Base-by-base conservation (phyloP, 2,329 filamentous ascomycete genomes). In the Clarireedia homoeocarpa region DNA sequence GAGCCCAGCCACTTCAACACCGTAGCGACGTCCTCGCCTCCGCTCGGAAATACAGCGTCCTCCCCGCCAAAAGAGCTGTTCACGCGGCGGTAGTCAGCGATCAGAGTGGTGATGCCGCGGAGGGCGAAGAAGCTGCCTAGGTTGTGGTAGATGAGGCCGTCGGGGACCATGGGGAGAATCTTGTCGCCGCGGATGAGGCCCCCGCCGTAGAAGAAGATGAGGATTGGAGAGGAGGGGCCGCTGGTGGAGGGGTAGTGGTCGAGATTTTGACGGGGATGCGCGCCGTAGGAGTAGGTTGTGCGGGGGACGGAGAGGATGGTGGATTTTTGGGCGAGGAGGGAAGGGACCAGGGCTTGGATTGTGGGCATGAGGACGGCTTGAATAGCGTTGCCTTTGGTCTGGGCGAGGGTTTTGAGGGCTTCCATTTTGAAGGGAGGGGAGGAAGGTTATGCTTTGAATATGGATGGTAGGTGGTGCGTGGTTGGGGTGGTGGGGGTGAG, bases 191-290 rank as follows among this genome's bases (percentile, higher is more conserved):
- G 27, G 14, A 60, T 58, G 4, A 68, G 45, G 5, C 66, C 67
- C 10, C 67, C 67, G 5, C 67, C 66, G 46, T 69, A 65, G 39
- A 67, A 55, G 55, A 62, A 70, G 24, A 69, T 51, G 2, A 69
- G 56, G 27, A 69, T 66, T 15, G 65, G 55, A 4, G 56, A 45
- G 5, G 51, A n/a, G 12, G 59, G 46, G 3, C 52, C 15, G n/a
- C 14, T 30, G 30, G n/a, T 17, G 6, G 65, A 58, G 12, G 51
- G 40, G 36, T 68, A 69, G 27, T 67, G 36, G 34, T 69, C 66
- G 5, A 69, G 57, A 45, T 59, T 58, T 52, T 70, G 67, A 1
- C 67, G 65, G 3, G 65, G 57, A 42, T 68, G 63, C 5, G 63
- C 15, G 9, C 66, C 66, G 36, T 70, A 70, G 5, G 56, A 3